Base-by-base conservation (phyloP, 768 basidiomycete genomes). In the Sporobolomyces roseus region DNA sequence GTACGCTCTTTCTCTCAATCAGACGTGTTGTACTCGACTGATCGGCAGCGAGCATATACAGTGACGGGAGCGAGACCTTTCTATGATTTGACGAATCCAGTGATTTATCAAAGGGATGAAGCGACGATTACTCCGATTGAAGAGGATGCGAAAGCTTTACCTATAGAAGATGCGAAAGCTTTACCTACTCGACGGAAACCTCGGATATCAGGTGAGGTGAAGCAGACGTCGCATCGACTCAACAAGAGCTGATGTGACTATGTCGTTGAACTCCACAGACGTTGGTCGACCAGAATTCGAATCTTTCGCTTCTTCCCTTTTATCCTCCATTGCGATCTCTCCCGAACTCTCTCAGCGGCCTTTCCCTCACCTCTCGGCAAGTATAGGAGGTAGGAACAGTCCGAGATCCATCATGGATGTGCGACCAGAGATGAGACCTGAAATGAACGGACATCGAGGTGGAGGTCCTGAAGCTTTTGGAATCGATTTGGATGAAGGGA, bases 21-120 rank as follows among this genome's bases (percentile, higher is more conserved):
- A 7, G 54, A n/a, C n/a, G n/a, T n/a, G n/a, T n/a, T n/a, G n/a
- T n/a, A n/a, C n/a, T n/a, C n/a, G n/a, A n/a, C n/a, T n/a, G n/a
- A n/a, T n/a, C n/a, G n/a, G n/a, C n/a, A n/a, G n/a, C n/a, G n/a
- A n/a, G n/a, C n/a, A n/a, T n/a, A n/a, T 54, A n/a, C 73, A 83
- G 83, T 83, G 1, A 84, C 84, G 16, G 81, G 83, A 30, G 81
- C 83, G 2, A 80, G 84, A 2, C 79, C 82, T 43, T 85, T 87
- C 1, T 96, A 94, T 75, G 90, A 97, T 78, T 79, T 97, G 2
- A 81, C 93, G 4, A 88, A 88, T 84, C 93, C 93, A 0, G 81
- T 90, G 60, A 79, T 81, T 43, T 79, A 80, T 61, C 77, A 76
- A 25, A 75, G 71, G 16, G 80, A 80, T 36, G 76, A 80, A 43